Conservation (phyloP, 345 rosid genomes). For the Lepidium sativum region DNA sequence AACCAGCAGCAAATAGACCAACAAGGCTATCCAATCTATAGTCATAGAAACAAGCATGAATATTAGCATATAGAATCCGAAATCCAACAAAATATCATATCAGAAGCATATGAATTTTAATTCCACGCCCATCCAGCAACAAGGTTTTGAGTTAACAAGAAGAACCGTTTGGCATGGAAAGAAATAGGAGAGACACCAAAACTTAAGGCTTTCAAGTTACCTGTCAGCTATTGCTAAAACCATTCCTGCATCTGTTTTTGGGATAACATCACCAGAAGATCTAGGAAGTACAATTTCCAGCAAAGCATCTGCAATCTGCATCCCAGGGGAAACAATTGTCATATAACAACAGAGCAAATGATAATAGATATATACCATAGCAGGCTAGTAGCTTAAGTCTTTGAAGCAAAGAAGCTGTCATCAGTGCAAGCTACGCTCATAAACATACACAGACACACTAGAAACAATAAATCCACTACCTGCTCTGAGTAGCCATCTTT, state of each 20-base stretch:
- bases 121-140: background rate
- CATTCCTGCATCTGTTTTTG: slow-evolving; percentile 75
- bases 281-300: slow-evolving; percentile 80
- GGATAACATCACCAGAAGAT: slow-evolving; percentile 84
- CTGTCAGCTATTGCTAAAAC: slow-evolving; percentile 90
- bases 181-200: slow-evolving; percentile 3
- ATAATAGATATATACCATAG: background rate
- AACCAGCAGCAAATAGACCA: slow-evolving; percentile 95
- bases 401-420: background rate
- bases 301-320: slow-evolving; percentile 87
- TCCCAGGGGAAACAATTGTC: background rate
- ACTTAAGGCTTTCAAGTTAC: slow-evolving; percentile 32
- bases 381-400: background rate
- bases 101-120: background rate
- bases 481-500: slow-evolving; percentile 81
- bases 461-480: slow-evolving; percentile 42
- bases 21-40: slow-evolving; percentile 89
- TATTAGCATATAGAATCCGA: background rate
- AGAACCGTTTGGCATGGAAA: background rate
- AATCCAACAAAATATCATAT: slow-evolving; percentile 2
- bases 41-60: background rate
- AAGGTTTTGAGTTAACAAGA: background rate
- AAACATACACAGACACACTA: slow-evolving; percentile 1
- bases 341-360: background rate
- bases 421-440: background rate